phyloP scores from a whole-genome alignment of 2,329 filamentous ascomycete species.

The Ceratocystis papillata region DNA sequence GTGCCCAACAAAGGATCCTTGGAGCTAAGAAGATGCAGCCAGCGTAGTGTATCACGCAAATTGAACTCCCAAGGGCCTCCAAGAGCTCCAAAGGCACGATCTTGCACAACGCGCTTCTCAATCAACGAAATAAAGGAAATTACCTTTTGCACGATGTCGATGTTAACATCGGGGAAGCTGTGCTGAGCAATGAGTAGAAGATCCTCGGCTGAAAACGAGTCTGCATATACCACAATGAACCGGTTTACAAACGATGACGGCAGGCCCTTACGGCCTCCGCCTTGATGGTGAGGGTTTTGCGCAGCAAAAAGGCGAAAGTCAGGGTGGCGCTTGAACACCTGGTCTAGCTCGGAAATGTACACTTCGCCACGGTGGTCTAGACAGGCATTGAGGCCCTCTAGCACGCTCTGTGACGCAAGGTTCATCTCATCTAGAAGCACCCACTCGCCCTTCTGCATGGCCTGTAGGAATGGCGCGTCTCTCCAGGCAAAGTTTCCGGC shows the following conservation, averaged over 20 bases:
- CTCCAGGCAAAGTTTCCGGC: constrained; percentile 90
- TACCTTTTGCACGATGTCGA: constrained; percentile 51
- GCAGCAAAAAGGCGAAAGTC: constrained; percentile 92
- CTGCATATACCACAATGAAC: constrained; percentile 95
- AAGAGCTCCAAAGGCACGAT: constrained; percentile 48
- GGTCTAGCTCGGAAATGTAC: constrained; percentile 88
- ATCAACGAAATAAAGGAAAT: constrained; percentile 74
- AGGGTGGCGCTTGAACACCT: constrained; percentile 80
- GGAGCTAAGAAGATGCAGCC: constrained; percentile 62
- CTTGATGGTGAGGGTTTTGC: constrained; percentile 95
- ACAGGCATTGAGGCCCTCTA: constrained; percentile 93
- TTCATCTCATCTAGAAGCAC: constrained; percentile 98
- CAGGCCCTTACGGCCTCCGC: constrained; percentile 85
- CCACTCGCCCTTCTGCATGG: constrained; percentile 96
- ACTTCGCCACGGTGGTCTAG: constrained; percentile 92
- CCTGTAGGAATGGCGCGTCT: constrained; percentile 87
- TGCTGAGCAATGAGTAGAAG: constrained; percentile 69
- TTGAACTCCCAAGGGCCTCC: constrained; percentile 93
- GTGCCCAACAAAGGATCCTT: constrained; percentile 28
- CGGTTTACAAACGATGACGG: constrained; percentile 95
- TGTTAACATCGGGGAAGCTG: constrained; percentile 56
- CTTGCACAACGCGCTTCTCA: constrained; percentile 56
- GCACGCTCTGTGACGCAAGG: constrained; percentile 85
- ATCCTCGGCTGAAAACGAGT: constrained; percentile 74
- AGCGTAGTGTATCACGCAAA: constrained; percentile 76